These are phyloP conservation scores for Breynia disticha DNA, from an alignment of 441 rosid species.

Conservation along the genomic window DNA sequence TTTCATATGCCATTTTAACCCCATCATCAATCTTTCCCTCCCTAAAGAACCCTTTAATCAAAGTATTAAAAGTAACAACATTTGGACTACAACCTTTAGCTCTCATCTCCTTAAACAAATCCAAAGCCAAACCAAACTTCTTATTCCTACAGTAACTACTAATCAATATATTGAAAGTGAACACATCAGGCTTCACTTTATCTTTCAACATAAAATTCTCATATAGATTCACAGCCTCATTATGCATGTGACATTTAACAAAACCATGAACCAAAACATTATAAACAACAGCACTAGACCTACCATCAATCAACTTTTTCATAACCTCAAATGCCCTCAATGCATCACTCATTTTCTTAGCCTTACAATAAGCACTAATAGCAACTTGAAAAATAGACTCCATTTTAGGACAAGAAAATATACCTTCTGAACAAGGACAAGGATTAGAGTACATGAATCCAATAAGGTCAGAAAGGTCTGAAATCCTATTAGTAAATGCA, in stretches of 20 bases:
- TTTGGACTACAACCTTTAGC: conserved; percentile 62
- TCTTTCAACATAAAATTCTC: conserved; percentile 44
- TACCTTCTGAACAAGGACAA: conserved; percentile 77
- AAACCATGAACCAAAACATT: conserved; percentile 62
- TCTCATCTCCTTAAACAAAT: conserved; percentile 66
- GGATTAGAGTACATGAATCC: conserved; percentile 47
- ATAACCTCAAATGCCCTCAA: conserved; percentile 45
- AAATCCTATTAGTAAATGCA: conserved; percentile 50
- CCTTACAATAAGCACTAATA: conserved; percentile 46
- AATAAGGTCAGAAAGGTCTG: conserved; percentile 45
- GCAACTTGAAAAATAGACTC: conserved; percentile 52
- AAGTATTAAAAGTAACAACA: conserved; percentile 73
- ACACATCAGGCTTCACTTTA: conserved; percentile 58
- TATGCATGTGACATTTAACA: conserved; percentile 44
- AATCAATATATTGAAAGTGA: conserved; percentile 62
- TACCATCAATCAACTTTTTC: conserved; percentile 69
- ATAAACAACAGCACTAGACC: conserved; percentile 37
- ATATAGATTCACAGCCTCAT: conserved; percentile 38
- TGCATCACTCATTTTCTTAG: conserved; percentile 49
- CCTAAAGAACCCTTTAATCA: conserved; percentile 62
- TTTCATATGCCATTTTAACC: conserved; percentile 65
- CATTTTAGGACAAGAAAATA: conserved; percentile 67
- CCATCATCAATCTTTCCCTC: conserved; percentile 54
- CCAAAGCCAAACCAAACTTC: conserved; percentile 45
- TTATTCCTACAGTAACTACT: conserved; percentile 49